These are phyloP conservation scores for Gryganskiella cystojenkinii DNA, from an alignment of 192 early-diverging fungal species.

Conservation along the genomic window DNA sequence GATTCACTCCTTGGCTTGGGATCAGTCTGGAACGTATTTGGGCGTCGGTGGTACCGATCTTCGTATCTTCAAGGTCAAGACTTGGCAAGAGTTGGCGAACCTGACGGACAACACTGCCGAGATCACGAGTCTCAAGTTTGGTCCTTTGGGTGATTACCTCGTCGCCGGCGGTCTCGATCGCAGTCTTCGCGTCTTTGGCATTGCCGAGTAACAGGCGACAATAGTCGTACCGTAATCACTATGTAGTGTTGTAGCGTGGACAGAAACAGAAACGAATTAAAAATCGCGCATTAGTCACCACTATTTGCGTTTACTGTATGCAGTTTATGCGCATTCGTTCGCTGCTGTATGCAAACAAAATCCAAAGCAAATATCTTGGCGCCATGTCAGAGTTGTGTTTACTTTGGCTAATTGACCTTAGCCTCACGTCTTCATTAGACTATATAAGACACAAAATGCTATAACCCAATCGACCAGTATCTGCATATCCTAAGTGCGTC, in stretches of 20 bases:
- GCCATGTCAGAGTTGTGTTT: no score
- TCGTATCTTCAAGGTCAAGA: conserved; percentile 76
- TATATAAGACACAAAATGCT: no score
- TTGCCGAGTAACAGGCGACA: conserved; percentile 50
- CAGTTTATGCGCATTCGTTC: no score
- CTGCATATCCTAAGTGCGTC: no score
- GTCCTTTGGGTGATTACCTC: conserved; percentile 65
- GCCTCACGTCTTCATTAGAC: no score
- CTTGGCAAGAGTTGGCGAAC: conserved; percentile 63
- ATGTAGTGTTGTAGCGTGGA: background rate
- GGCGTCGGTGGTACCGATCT: conserved; percentile 75
- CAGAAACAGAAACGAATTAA: background rate
- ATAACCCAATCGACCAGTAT: no score
- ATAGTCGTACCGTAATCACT: background rate
- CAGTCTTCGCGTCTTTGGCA: conserved; percentile 64
- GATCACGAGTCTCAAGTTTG: conserved; percentile 67
- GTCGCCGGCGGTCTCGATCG: conserved; percentile 67
- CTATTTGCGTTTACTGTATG: no score
- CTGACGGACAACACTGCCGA: conserved; percentile 64
- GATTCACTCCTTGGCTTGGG: conserved; percentile 77
- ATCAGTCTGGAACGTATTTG: conserved; percentile 86
- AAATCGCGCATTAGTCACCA: no score
- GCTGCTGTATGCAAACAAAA: no score
- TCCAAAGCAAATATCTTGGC: no score
- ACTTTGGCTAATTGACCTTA: no score